A percentile compares a stretch with the other conserved stretches of the same genome.
phyloP scores from a whole-genome alignment of 371 early-diverging fungal genomes.

The Mucor piriformis region DNA sequence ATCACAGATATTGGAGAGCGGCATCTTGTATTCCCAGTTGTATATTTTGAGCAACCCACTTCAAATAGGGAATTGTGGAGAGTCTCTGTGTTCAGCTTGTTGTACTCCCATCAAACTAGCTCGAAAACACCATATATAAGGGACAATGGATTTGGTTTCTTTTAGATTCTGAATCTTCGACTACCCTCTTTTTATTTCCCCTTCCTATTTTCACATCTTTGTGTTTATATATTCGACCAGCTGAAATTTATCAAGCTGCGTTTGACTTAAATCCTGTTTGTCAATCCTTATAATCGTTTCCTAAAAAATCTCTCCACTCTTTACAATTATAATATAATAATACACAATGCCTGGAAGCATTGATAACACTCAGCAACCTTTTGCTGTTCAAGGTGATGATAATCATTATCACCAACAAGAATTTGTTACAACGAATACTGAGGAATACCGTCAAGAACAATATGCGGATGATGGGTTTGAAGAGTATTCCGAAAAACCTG shows the following conservation, averaged over 20 bases:
- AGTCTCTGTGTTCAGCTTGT: constrained; percentile 3
- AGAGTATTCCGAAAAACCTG: constrained; percentile 49
- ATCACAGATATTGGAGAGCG: constrained; percentile 3
- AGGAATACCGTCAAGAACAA: constrained; percentile 9
- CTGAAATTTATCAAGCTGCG: constrained; percentile 2
- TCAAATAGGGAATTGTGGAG: constrained; percentile 18
- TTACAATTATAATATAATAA: neutral
- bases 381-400: constrained; percentile 15
- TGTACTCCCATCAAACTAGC: neutral
- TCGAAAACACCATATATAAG: neutral
- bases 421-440: constrained; percentile 2
- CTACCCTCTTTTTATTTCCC: neutral
- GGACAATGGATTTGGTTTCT: neutral
- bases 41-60: constrained; percentile 13
- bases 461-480: constrained; percentile 28
- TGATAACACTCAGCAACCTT: constrained; percentile 7
- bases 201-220: neutral
- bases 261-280: neutral
- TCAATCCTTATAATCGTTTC: constrained; percentile 4
- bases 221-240: neutral
- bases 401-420: constrained; percentile 7
- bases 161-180: neutral
- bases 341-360: constrained; percentile 20
- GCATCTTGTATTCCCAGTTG: constrained; percentile 18
- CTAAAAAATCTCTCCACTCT: neutral